These are phyloP conservation scores for Penicillium atrosanguineum DNA, from an alignment of 495 filamentous ascomycete genomes.

Conservation along the genomic window DNA sequence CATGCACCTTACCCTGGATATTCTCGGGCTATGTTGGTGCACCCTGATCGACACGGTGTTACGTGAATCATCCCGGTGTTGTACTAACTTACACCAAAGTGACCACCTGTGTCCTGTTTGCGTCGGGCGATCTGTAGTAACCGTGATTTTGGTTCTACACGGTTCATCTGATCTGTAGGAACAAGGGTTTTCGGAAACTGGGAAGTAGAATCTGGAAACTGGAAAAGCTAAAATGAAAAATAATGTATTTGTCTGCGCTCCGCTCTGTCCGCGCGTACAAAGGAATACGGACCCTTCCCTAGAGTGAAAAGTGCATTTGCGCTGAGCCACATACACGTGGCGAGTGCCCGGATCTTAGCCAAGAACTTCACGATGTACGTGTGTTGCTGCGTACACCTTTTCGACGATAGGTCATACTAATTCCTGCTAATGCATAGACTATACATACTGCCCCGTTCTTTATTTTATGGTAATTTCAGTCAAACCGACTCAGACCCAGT, in stretches of 20 bases:
- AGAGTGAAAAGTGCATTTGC: too few relatives aligned
- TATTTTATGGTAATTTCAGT: neutral
- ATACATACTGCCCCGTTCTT: neutral
- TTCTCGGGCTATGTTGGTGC: neutral
- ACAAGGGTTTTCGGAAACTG: too few relatives aligned
- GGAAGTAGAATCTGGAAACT: too few relatives aligned
- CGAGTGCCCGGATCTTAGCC: neutral
- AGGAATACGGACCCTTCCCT: too few relatives aligned
- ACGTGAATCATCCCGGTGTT: neutral
- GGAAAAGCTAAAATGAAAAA: neutral
- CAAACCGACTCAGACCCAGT: neutral
- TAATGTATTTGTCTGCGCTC: neutral
- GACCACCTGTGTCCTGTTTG: neutral
- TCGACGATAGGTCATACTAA: too few relatives aligned
- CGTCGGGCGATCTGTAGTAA: neutral
- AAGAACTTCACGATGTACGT: neutral
- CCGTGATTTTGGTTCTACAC: neutral
- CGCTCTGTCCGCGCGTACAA: neutral
- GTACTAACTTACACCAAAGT: neutral
- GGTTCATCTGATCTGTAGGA: too few relatives aligned
- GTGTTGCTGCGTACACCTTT: neutral
- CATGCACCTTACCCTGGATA: neutral
- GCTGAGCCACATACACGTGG: constrained; percentile 12
- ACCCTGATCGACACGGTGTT: neutral
- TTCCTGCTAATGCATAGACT: neutral